Percentiles rank a stretch among this genome's conserved stretches.
Evolutionary conservation across 2,329 filamentous ascomycete species (phyloP).

Genomic region (Zymoseptoria ardabiliae): DNA sequence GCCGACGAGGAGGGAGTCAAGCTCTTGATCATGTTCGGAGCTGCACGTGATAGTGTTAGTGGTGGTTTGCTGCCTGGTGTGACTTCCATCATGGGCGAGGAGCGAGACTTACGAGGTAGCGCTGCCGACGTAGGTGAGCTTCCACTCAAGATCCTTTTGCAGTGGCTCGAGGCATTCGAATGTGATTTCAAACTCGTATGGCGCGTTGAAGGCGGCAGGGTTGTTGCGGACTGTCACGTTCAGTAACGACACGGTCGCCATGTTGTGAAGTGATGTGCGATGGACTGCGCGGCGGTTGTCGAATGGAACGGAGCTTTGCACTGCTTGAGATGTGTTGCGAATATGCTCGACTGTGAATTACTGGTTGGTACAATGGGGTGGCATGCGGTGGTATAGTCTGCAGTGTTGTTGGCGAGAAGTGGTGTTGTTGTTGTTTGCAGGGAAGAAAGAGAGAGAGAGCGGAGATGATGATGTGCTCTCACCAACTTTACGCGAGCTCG

Average conservation of each 20-base stretch:
- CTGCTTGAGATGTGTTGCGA: not conserved
- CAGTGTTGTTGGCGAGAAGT: not conserved
- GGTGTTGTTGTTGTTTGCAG: not conserved
- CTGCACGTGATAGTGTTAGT: constrained; percentile 39
- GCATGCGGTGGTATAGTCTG: not conserved
- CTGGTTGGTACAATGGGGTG: not conserved
- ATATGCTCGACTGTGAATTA: too few relatives aligned
- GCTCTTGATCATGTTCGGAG: constrained; percentile 95
- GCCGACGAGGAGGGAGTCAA: constrained; percentile 91
- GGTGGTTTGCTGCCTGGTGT: not conserved
- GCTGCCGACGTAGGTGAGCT: constrained; percentile 96
- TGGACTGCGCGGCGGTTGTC: not conserved
- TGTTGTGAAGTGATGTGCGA: constrained; percentile 38
- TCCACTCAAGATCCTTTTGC: constrained; percentile 98
- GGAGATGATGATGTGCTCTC: not conserved
- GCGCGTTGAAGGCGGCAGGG: constrained; percentile 83
- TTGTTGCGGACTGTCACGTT: constrained; percentile 97
- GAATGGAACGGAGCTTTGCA: not conserved
- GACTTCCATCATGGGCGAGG: not conserved
- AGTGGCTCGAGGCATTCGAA: constrained; percentile 95
- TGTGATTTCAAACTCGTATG: constrained; percentile 96
- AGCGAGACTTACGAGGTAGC: constrained; percentile 72
- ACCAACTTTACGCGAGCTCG: not conserved
- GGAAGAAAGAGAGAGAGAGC: not conserved
- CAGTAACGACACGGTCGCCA: constrained; percentile 94